Base-by-base conservation (phyloP, 805 yeast genomes). In the Groenewaldozyma tartarivorans region DNA sequence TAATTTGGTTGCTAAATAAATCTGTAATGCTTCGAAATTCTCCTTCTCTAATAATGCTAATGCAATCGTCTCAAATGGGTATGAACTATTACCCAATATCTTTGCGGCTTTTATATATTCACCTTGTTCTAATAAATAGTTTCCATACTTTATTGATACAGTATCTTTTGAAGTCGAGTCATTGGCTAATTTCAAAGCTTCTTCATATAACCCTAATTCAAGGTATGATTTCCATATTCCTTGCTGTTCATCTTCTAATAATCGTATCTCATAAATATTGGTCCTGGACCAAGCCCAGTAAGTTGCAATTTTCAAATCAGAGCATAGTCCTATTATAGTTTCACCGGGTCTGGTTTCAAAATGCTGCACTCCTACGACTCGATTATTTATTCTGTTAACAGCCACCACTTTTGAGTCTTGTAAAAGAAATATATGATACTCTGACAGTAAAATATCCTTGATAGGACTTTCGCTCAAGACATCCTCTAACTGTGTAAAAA, bases 171-270 rank as follows among this genome's bases (percentile, higher is more conserved):
- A 41, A n/a, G 36, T 32, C 2, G 51, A 37, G 31, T 49, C 51
- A 22, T 61, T 50, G 3, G 70, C 56, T 13, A 75, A 56, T 1
- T 56, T 48, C 36, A 84, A 62, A 0, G 96, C 95, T 35, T 74
- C 75, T 15, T 79, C 83, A 57, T 69, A 90, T 42, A 72, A 60
- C 5, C 65, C 58, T 38, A 64, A 65, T 3, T 67, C 68, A n/a
- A 78, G 55, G 51, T 79, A 58, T 0, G 74, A 64, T 40, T 71
- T 72, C 95, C 96, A 85, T 2, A 88, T 77, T 20, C 81, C 81
- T 3, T 71, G 64, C 3, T 77, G 67, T 57, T 90, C 96, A 52
- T 81, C 72, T 27, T 70, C 70, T 9, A 84, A 64, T 6, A 80
- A 68, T 15, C 48, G 51, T 4, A 92, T 60, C 56, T 92, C 98